Evolutionary conservation across 2,329 filamentous ascomycete species (phyloP).

Genomic region (Fusarium devonianum): DNA sequence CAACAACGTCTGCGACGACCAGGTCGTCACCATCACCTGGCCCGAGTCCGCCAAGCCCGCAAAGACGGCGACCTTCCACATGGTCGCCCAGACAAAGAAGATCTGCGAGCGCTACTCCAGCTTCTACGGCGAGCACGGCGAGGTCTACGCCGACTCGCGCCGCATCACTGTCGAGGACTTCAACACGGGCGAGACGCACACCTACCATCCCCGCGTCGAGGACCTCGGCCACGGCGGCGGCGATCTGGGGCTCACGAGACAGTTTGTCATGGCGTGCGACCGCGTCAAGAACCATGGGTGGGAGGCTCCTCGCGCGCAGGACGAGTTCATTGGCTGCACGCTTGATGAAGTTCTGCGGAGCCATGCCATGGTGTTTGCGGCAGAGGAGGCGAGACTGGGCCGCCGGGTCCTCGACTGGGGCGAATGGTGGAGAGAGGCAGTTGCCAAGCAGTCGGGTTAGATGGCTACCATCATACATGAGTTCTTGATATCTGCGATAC

Average conservation of each 20-base stretch:
- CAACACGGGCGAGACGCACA: conserved; percentile 45
- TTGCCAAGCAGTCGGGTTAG: conserved; percentile 37
- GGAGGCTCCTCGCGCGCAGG: conserved; percentile 75
- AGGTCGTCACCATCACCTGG: conserved; percentile 88
- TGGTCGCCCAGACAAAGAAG: conserved; percentile 88
- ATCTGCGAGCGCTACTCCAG: conserved; percentile 86
- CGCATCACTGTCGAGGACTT: conserved; percentile 76
- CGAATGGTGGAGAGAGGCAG: conserved; percentile 71
- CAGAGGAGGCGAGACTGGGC: conserved; percentile 80
- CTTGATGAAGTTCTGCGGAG: conserved; percentile 88
- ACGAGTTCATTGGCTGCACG: conserved; percentile 78
- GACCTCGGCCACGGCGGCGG: conserved; percentile 52
- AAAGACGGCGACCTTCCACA: conserved; percentile 91
- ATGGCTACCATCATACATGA: too few species aligned
- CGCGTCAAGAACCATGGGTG: conserved; percentile 76
- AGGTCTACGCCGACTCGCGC: conserved; percentile 83
- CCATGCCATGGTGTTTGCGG: conserved; percentile 92
- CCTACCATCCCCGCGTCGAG: conserved; percentile 44
- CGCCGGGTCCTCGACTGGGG: conserved; percentile 77
- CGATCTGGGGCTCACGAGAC: conserved; percentile 69
- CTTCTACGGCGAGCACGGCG: conserved; percentile 86
- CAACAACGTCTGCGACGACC: conserved; percentile 94
- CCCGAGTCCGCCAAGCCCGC: conserved; percentile 71
- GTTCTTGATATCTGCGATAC: too few species aligned
- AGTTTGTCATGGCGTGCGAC: conserved; percentile 84